Percentiles rank a stretch among this genome's conserved stretches.
These are phyloP conservation scores for Hymenoscyphus infarciens DNA, from an alignment of 2,329 filamentous ascomycete genomes.

Conservation along the genomic window DNA sequence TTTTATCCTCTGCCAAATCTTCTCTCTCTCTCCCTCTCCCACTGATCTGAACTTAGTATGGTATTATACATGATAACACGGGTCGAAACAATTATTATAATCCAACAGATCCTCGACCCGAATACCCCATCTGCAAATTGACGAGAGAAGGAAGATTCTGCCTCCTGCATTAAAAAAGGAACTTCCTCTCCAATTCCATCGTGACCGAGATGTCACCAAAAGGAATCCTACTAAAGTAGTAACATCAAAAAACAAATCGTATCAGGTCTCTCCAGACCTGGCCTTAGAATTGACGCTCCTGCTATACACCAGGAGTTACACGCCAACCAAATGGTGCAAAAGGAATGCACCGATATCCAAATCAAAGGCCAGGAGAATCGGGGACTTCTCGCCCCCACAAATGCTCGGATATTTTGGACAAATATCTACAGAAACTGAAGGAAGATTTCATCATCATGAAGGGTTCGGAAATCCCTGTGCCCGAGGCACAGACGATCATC, in stretches of 20 bases:
- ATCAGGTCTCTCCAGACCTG: conserved; percentile 21
- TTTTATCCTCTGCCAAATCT: conserved; percentile 5
- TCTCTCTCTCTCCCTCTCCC: neutral
- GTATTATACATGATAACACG: neutral
- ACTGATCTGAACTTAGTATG: neutral
- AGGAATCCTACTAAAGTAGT: conserved; percentile 12
- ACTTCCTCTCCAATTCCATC: conserved; percentile 3
- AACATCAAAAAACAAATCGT: conserved; percentile 19
- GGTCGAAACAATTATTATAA: conserved; percentile 5
- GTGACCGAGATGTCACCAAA: conserved; percentile 11
- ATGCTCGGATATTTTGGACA: conserved; percentile 19
- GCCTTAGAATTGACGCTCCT: conserved; percentile 22
- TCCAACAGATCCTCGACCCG: neutral
- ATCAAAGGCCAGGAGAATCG: conserved; percentile 18
- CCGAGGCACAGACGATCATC: conserved; percentile 17
- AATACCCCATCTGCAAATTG: conserved; percentile 6
- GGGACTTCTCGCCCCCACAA: conserved; percentile 6
- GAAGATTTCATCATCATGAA: conserved; percentile 25
- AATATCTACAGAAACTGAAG: conserved; percentile 26
- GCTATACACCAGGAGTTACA: conserved; percentile 24
- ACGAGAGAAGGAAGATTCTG: conserved; percentile 10
- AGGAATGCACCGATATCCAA: conserved; percentile 13
- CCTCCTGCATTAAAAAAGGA: neutral
- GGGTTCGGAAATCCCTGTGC: conserved; percentile 15
- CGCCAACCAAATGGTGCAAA: conserved; percentile 23